Conservation (phyloP, 1,139 yeast genomes). For the Protomyces inundatus region DNA sequence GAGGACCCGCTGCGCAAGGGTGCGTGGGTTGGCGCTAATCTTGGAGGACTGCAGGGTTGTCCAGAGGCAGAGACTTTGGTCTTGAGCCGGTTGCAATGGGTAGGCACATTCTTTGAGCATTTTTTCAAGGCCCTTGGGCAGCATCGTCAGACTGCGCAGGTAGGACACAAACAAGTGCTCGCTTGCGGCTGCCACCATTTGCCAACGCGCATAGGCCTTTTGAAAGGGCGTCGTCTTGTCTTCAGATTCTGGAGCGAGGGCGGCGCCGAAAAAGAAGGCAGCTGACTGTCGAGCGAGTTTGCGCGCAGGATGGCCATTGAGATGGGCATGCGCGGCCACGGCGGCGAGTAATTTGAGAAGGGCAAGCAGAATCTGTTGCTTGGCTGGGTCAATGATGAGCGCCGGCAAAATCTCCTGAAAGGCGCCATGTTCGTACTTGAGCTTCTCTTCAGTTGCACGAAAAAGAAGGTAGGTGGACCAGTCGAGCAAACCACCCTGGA, state of each 20-base stretch:
- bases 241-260: neutral
- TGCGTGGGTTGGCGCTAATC: conserved; percentile 5
- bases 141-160: neutral
- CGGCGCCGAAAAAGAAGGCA: conserved; percentile 2
- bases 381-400: neutral
- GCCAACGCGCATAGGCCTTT: conserved; percentile 4
- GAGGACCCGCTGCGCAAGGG: neutral
- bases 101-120: neutral
- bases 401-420: neutral
- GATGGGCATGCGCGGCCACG: conserved; percentile 2
- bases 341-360: conserved; percentile 3
- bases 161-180: conserved; percentile 10
- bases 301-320: conserved; percentile 8
- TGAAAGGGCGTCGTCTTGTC: neutral
- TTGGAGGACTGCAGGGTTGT: neutral
- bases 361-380: neutral
- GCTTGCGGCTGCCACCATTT: neutral
- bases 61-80: neutral
- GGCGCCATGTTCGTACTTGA: too few relatives aligned
- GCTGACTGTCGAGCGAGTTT: conserved; percentile 2
- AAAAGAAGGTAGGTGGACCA: neutral
- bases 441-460: neutral
- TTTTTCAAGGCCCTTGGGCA: neutral
- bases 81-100: neutral
- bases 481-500: neutral